Percentiles rank a stretch among this genome's conserved stretches.
These are phyloP conservation scores for Fusarium coicis DNA, from an alignment of 2,329 filamentous ascomycete genomes.

Conservation along the genomic window DNA sequence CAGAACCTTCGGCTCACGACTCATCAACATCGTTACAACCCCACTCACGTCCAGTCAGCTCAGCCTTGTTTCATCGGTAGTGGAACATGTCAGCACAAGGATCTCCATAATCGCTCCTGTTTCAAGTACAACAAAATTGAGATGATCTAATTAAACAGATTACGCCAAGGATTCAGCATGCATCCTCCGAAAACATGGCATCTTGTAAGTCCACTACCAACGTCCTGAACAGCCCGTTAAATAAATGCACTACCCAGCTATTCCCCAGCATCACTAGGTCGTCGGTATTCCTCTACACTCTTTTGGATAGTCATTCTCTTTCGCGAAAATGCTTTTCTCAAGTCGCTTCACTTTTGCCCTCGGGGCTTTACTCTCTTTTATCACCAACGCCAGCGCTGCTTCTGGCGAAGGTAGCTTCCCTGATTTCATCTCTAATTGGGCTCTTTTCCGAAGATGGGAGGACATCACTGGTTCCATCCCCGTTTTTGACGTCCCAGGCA, in stretches of 20 bases:
- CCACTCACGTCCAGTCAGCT: not conserved
- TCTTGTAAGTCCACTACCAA: not conserved
- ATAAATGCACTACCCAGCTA: conserved; percentile 18
- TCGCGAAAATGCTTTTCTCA: conserved; percentile 9
- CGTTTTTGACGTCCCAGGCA: conserved; percentile 4
- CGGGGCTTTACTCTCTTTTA: conserved; percentile 4
- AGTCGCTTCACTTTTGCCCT: conserved; percentile 17
- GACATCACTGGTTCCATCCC: not conserved
- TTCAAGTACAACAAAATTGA: not conserved
- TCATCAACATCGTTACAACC: not conserved
- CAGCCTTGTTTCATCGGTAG: conserved; percentile 5
- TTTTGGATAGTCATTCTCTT: not conserved
- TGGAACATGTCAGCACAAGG: not conserved
- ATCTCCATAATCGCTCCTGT: not conserved
- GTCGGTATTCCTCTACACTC: not conserved
- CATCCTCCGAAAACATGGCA: not conserved
- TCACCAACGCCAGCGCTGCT: not conserved
- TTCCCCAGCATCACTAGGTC: not conserved
- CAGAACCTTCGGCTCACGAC: not conserved
- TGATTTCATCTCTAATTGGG: conserved; percentile 4
- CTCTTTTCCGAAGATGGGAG: not conserved
- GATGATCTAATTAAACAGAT: conserved; percentile 9
- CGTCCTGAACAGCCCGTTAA: not conserved
- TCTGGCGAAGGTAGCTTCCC: not conserved
- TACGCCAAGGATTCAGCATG: not conserved